phyloP scores from a whole-genome alignment of 495 filamentous ascomycete species.

The Filosporella fistucella region DNA sequence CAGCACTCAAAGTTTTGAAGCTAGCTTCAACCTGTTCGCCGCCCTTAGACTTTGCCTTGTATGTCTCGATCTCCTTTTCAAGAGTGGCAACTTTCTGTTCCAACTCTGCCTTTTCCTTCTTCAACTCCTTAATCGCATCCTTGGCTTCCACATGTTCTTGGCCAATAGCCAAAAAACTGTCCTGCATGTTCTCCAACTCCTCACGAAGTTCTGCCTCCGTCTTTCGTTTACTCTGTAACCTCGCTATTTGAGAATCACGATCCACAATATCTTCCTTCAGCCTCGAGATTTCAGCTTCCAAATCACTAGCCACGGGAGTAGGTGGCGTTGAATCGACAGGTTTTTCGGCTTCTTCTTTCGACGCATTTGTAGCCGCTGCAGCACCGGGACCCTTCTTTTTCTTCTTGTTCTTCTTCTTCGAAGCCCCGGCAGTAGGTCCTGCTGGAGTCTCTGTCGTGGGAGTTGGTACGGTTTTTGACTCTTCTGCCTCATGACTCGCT shows the following conservation, averaged over 20 bases:
- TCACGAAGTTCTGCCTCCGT: conserved; percentile 80
- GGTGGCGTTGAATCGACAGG: conserved; percentile 1
- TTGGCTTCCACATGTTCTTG: conserved; percentile 80
- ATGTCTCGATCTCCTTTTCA: conserved; percentile 53
- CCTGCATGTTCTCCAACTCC: conserved; percentile 78
- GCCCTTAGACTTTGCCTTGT: conserved; percentile 30
- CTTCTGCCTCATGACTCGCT: conserved; percentile 16
- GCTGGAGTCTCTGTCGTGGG: conserved; percentile 4
- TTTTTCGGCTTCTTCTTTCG: conserved; percentile 24
- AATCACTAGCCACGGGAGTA: conserved; percentile 6
- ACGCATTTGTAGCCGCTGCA: conserved; percentile 5
- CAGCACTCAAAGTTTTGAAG: conserved; percentile 55
- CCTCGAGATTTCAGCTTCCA: conserved; percentile 20
- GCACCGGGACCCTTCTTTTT: conserved; percentile 74
- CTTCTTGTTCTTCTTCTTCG: conserved; percentile 82
- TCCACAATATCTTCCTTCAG: conserved; percentile 36
- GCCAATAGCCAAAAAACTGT: conserved; percentile 71
- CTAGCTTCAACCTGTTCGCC: conserved; percentile 50
- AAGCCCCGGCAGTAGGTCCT: conserved; percentile 24
- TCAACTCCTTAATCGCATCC: conserved; percentile 66
- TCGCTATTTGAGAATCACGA: conserved; percentile 42
- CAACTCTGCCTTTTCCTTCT: conserved; percentile 54
- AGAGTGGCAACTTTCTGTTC: conserved; percentile 60
- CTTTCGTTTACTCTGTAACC: conserved; percentile 56
- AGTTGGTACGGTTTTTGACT: conserved; percentile 1